Evolutionary conservation across 78 protist genomes (phyloP).

Genomic region (Capsaspora owczarzaki): DNA sequence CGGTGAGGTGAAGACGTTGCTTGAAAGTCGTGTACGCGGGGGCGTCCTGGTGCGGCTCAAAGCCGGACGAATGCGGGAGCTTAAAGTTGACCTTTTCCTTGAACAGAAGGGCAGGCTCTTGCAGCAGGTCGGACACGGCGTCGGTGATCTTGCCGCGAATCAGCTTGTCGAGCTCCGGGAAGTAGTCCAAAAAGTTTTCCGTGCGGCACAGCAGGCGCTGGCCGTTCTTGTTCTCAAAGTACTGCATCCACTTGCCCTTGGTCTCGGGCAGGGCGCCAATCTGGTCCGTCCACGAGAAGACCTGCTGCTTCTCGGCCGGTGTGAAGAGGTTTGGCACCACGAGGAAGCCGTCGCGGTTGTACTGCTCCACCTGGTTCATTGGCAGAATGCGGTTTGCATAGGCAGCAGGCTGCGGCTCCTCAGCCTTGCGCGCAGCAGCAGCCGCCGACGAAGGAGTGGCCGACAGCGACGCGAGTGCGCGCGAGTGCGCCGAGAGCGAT

Average conservation of each 20-base stretch:
- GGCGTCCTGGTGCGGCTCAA: constrained; percentile 10
- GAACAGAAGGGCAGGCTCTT: constrained; percentile 27
- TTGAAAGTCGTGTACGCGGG: constrained; percentile 1
- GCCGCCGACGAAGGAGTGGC: too few species aligned
- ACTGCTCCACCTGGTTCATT: not conserved
- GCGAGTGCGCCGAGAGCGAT: too few species aligned
- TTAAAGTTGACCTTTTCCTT: constrained; percentile 49
- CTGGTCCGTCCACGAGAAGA: not conserved
- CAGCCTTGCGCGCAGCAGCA: too few species aligned
- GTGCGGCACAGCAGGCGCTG: constrained; percentile 3
- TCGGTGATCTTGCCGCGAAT: not conserved
- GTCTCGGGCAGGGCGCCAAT: not conserved
- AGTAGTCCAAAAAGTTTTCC: constrained; percentile 6
- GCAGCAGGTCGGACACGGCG: constrained; percentile 12
- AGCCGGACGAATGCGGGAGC: constrained; percentile 38
- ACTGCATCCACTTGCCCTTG: not conserved
- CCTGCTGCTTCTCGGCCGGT: not conserved
- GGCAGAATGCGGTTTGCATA: too few species aligned
- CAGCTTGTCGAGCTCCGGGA: not conserved
- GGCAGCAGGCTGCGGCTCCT: too few species aligned
- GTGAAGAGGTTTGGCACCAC: not conserved
- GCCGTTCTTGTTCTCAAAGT: not conserved
- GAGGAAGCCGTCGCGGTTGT: not conserved
- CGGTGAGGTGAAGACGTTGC: not conserved
- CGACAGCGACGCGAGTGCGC: too few species aligned